Evolutionary conservation across 2,329 filamentous ascomycete species (phyloP).

Genomic region (Colletotrichum sidae): DNA sequence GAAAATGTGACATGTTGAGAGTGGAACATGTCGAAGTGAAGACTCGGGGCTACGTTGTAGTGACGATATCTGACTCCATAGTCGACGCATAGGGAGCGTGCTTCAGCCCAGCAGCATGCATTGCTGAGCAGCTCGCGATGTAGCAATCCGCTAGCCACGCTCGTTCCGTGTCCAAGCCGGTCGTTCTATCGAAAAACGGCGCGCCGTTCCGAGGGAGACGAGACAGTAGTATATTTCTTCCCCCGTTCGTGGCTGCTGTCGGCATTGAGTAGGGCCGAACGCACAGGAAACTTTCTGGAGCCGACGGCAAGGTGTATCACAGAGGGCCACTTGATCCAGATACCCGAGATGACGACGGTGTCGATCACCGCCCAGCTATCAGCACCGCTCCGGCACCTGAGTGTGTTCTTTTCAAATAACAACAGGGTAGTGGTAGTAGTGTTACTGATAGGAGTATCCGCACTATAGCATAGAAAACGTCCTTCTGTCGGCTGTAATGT

Average conservation of each 20-base stretch:
- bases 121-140: background rate
- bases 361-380: constrained; percentile 33
- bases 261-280: constrained; percentile 32
- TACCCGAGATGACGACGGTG: constrained; percentile 39
- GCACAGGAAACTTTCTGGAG: constrained; percentile 31
- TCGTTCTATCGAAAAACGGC: constrained; percentile 23
- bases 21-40: constrained; percentile 30
- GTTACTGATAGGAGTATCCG: no score
- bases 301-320: constrained; percentile 24
- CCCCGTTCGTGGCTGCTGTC: constrained; percentile 9
- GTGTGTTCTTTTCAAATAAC: constrained; percentile 26
- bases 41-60: constrained; percentile 2
- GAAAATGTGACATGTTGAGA: constrained; percentile 31
- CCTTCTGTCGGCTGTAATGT: constrained; percentile 24
- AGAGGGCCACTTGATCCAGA: constrained; percentile 38
- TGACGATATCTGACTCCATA: constrained; percentile 23
- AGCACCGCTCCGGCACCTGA: constrained; percentile 36
- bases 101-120: constrained; percentile 6
- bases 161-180: constrained; percentile 29
- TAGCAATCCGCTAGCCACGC: constrained; percentile 12
- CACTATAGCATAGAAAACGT: constrained; percentile 28
- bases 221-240: constrained; percentile 4
- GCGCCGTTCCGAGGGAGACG: constrained; percentile 9
- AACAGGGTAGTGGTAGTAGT: constrained; percentile 17
- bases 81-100: constrained; percentile 14